Evolutionary conservation across 1,284 basidiomycete species (phyloP).

Genomic region (Bondarzewia mesenterica): DNA sequence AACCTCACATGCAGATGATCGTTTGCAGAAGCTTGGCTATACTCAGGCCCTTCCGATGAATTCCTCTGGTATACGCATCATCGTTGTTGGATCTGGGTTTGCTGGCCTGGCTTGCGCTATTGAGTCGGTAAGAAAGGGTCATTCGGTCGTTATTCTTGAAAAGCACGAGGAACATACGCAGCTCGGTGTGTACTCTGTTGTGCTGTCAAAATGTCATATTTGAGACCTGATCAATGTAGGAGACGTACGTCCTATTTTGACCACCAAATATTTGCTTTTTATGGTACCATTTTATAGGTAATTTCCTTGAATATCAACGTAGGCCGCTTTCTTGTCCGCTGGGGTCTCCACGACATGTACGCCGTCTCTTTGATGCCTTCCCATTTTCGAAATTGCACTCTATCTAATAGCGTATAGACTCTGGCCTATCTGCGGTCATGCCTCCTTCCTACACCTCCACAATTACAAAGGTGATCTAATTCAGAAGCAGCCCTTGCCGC

Average conservation of each 20-base stretch:
- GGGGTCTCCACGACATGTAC: constrained; percentile 10
- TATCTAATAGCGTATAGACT: too few relatives aligned
- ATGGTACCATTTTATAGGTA: neutral
- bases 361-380: neutral
- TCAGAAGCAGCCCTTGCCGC: constrained; percentile 14
- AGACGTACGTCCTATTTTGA: constrained; percentile 3
- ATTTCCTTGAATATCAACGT: constrained; percentile 9
- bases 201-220: neutral
- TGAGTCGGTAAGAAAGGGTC: constrained; percentile 20
- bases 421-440: constrained; percentile 16
- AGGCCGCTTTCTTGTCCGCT: constrained; percentile 8
- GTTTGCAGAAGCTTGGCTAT: constrained; percentile 1
- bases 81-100: constrained; percentile 22
- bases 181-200: constrained; percentile 11
- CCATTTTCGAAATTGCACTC: too few relatives aligned
- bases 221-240: constrained; percentile 1
- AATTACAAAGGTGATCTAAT: constrained; percentile 17
- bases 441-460: constrained; percentile 13
- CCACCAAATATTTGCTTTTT: neutral
- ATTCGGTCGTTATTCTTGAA: constrained; percentile 20
- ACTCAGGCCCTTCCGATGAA: constrained; percentile 1
- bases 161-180: constrained; percentile 12
- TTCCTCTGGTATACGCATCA: constrained; percentile 11
- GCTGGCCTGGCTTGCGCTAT: constrained; percentile 24
- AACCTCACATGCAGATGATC: neutral